A percentile compares a stretch with the other conserved stretches of the same genome.
Evolutionary conservation across 2,329 filamentous ascomycete species (phyloP).

Genomic region (Pyrenophora seminiperda): DNA sequence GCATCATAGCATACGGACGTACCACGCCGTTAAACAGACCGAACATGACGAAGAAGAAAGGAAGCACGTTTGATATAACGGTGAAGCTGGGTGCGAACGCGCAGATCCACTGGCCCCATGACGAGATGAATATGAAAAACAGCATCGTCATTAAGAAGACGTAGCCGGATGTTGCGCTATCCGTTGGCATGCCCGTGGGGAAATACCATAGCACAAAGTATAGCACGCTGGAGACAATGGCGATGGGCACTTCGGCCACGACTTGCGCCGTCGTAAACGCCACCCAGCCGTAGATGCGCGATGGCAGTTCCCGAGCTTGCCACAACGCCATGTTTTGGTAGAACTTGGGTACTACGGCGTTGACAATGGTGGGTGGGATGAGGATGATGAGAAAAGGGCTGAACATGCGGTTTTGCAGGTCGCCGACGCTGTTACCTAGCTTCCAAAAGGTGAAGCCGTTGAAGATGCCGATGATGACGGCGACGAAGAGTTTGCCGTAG

Average conservation of each 20-base stretch:
- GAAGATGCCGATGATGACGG: constrained; percentile 74
- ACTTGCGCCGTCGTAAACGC: constrained; percentile 70
- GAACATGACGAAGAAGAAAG: constrained; percentile 83
- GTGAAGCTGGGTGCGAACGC: constrained; percentile 81
- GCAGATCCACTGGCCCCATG: constrained; percentile 84
- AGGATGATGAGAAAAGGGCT: constrained; percentile 65
- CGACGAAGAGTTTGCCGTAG: constrained; percentile 76
- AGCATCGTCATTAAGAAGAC: constrained; percentile 78
- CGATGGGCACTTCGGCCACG: constrained; percentile 72
- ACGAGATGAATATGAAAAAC: constrained; percentile 75
- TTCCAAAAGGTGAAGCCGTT: constrained; percentile 80
- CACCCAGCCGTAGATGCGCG: constrained; percentile 76
- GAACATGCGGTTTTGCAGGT: constrained; percentile 81
- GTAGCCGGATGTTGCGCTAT: constrained; percentile 71
- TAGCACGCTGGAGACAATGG: constrained; percentile 66
- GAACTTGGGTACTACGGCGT: constrained; percentile 77
- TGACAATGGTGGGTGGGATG: constrained; percentile 72
- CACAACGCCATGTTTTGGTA: constrained; percentile 73
- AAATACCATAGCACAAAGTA: constrained; percentile 82
- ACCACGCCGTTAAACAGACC: constrained; percentile 78
- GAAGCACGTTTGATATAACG: constrained; percentile 73
- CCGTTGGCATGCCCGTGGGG: constrained; percentile 70
- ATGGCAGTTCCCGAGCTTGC: constrained; percentile 74
- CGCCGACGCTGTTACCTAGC: constrained; percentile 66
- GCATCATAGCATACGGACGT: constrained; percentile 67